Evolutionary conservation across 495 filamentous ascomycete genomes (phyloP), one percentile per base, ranked within the genome.

Genomic region (Penicillium samsonianum): DNA sequence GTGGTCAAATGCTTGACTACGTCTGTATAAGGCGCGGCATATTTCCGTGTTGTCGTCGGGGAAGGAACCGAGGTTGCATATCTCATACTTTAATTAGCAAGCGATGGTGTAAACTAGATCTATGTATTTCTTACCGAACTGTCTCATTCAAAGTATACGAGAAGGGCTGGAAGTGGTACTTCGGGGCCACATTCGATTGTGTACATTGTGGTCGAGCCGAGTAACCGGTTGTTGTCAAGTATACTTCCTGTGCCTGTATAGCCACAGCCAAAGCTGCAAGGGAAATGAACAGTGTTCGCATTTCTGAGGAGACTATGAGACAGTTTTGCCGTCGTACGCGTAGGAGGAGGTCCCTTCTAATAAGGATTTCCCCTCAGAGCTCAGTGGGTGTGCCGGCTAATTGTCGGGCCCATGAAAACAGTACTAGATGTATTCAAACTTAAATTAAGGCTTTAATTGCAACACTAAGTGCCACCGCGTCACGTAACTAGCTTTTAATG

Each of bases 41-140:
- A 70, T 41, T 54, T 65, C 26, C 33, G 45, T 0, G 67, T 68
- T 6, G 61, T 63, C 0, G 65, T 68, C 9, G 65, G 67, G 6
- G 67, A 55, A 4, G 67, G 67, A 14, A 68, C 43, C 1, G 67
- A 70, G 6, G 62, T 67, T 42, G 67, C 67, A 42, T 67, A 57
- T 57, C 65, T 67, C 22, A 31, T 35, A n/a, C 25, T 28, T 33
- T 3, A 9, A 16, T 61, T 43, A 63, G 60, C 55, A 17, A 53
- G 38, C 22, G 11, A 41, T 14, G 9, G 28, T 7, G 16, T 17
- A 19, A n/a, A 38, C 16, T 17, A 38, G 16, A 28, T 11, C 2
- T 11, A 22, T 8, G 1, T 8, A 16, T n/a, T 14, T 59, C 57
- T 19, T 30, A 68, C 66, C 67, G 53, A 37, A 68, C 57, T 8